Base-by-base conservation (phyloP, 2,329 filamentous ascomycete species). In the Sordariomycetes sp. region DNA sequence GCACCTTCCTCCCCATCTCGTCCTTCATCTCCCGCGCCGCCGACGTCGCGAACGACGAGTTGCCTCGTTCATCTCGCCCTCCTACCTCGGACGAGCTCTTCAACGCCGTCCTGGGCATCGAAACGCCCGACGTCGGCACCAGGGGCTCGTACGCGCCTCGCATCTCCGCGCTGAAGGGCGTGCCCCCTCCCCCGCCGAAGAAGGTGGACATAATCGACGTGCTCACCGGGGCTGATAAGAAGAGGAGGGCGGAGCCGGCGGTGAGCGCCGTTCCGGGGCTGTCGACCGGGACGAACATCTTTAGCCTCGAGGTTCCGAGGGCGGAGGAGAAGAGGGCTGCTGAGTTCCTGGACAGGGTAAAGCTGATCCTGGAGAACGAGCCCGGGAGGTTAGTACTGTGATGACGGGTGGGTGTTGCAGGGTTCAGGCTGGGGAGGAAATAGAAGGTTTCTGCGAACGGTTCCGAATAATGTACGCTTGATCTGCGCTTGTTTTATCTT, bases 1-100 rank as follows among this genome's bases (percentile, higher is more conserved):
- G 90, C 61, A 84, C 93, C 59, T 88, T 85, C 68, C 76, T 97
- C 54, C 91, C 93, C 16, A 76, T 97, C 5, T 90, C 89, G 2
- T 90, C 88, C 14, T 96, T 97, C 74, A 84, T 99, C 69, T 81
- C 85, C 58, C 87, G 91, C 58, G 94, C 94, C 48, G 82, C 89
- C 48, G 87, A 94, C 66, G 74, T 96, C 28, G 94, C 94, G 60
- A 97, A 97, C 73, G 87, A 94, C 62, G 84, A 88, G 53, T 81
- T 97, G 8, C 93, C 93, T 32, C 81, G 85, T 5, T 79, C 83
- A 60, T 76, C 77, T 61, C 79, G 81, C 53, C 61, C 65, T 51
- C 87, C 87, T 16, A 86, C 88, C 0, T 77, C 87, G 40, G 83
- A 91, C 67, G 90, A 96, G 69, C 82, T 99, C 14, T 97, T 97